Evolutionary conservation across 768 basidiomycete species (phyloP).

Genomic region (Amanita muscaria): DNA sequence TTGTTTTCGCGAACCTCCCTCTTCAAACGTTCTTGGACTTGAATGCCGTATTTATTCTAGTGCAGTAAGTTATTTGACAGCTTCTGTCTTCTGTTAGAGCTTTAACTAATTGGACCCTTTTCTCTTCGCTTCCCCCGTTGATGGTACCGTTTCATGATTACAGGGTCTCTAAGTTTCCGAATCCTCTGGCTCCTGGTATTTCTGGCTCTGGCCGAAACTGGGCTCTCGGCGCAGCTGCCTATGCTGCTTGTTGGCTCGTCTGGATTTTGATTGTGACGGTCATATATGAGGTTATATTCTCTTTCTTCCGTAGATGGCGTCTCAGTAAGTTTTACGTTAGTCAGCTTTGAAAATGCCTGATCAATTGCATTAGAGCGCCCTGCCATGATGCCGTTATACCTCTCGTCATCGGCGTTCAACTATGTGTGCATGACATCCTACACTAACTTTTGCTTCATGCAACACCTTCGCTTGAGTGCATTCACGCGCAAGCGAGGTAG

Average conservation of each 20-base stretch:
- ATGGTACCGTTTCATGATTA: too few relatives aligned
- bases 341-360: too few relatives aligned
- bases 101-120: too few relatives aligned
- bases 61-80: slow-evolving; percentile 87
- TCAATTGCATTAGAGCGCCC: too few relatives aligned
- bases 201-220: slow-evolving; percentile 70
- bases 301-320: slow-evolving; percentile 69
- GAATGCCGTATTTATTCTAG: slow-evolving; percentile 74
- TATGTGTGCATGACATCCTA: slow-evolving; percentile 72
- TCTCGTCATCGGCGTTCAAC: slow-evolving; percentile 72
- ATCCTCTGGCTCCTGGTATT: slow-evolving; percentile 58
- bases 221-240: slow-evolving; percentile 76
- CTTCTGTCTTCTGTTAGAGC: too few relatives aligned
- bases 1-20: slow-evolving; percentile 64
- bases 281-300: slow-evolving; percentile 71
- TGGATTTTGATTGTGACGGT: slow-evolving; percentile 69
- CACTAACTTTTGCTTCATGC: slow-evolving; percentile 77
- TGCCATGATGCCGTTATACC: slow-evolving; percentile 71
- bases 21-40: slow-evolving; percentile 85
- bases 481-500: slow-evolving; percentile 45
- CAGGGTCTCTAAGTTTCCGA: slow-evolving; percentile 73
- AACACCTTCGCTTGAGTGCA: slow-evolving; percentile 67
- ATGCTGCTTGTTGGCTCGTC: slow-evolving; percentile 70
- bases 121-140: too few relatives aligned
- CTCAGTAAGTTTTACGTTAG: slow-evolving; percentile 51